These are phyloP conservation scores for Zygoascus meyerae DNA, from an alignment of 1,139 yeast species.

Conservation along the genomic window DNA sequence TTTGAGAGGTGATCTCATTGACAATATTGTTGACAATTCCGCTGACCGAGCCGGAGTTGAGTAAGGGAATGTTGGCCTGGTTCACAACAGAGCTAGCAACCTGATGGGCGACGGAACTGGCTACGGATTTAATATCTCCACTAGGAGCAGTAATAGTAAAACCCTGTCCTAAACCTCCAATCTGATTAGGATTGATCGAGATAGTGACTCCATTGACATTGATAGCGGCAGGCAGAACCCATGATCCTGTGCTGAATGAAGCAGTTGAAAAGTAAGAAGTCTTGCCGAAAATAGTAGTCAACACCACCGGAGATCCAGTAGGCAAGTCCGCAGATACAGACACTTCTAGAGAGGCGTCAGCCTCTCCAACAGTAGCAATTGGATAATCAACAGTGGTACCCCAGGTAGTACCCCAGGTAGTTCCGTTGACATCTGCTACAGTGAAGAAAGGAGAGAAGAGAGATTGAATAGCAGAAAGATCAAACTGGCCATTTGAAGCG, in stretches of 20 bases:
- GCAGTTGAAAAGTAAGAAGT: slow-evolving; percentile 5
- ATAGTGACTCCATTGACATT: slow-evolving; percentile 3
- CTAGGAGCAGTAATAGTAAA: not conserved
- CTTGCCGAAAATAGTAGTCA: not conserved
- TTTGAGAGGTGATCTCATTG: slow-evolving; percentile 2
- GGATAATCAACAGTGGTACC: not conserved
- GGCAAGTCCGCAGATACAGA: not conserved
- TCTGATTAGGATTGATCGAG: slow-evolving; percentile 5
- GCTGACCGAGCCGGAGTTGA: not conserved
- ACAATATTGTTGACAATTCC: slow-evolving; percentile 7
- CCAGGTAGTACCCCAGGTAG: no score
- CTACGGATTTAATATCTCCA: slow-evolving; percentile 2
- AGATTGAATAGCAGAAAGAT: not conserved
- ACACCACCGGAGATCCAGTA: not conserved
- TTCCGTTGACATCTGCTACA: not conserved
- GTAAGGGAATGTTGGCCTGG: not conserved
- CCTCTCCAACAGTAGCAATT: not conserved
- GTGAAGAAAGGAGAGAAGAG: not conserved
- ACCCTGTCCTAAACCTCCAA: slow-evolving; percentile 1
- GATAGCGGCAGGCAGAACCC: slow-evolving; percentile 5
- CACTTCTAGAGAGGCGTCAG: not conserved
- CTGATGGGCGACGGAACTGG: slow-evolving; percentile 4
- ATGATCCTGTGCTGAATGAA: slow-evolving; percentile 2
- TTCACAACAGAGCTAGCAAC: slow-evolving; percentile 4
- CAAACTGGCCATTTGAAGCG: slow-evolving; percentile 1